These are phyloP conservation scores for Dactylellina leptospora DNA, from an alignment of 2,329 filamentous ascomycete genomes.

Conservation along the genomic window DNA sequence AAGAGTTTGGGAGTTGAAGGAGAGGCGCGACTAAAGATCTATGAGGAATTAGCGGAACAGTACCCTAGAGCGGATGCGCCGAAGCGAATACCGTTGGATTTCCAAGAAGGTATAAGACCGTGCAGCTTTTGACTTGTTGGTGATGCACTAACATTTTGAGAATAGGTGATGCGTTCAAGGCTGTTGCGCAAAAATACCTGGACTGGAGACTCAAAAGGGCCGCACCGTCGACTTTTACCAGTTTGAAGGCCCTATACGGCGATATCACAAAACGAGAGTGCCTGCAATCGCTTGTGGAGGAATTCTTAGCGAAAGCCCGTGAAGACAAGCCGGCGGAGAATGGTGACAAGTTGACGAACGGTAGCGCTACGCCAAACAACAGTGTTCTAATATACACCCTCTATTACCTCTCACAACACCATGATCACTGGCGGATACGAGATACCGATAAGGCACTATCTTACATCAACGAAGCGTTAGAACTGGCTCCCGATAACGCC, in stretches of 20 bases:
- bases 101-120: conserved; percentile 72
- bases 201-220: conserved; percentile 87
- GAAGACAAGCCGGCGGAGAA: conserved; percentile 62
- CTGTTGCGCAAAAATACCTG: conserved; percentile 80
- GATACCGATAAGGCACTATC: conserved; percentile 82
- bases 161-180: conserved; percentile 76
- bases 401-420: conserved; percentile 96
- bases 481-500: conserved; percentile 79
- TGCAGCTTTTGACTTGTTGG: not conserved
- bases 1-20: conserved; percentile 72
- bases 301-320: conserved; percentile 70
- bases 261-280: conserved; percentile 79
- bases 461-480: conserved; percentile 83
- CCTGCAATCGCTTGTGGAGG: conserved; percentile 77
- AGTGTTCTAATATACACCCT: conserved; percentile 71
- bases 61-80: conserved; percentile 84
- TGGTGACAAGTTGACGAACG: conserved; percentile 63
- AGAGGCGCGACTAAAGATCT: conserved; percentile 75
- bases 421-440: conserved; percentile 89
- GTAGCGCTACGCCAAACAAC: conserved; percentile 71
- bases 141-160: conserved; percentile 2
- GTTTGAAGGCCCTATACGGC: conserved; percentile 90
- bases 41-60: conserved; percentile 81
- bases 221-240: conserved; percentile 94
- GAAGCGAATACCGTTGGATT: conserved; percentile 85